Evolutionary conservation across 176 grass and related monocot genomes (phyloP).

Genomic region (Musa schizocarpa): DNA sequence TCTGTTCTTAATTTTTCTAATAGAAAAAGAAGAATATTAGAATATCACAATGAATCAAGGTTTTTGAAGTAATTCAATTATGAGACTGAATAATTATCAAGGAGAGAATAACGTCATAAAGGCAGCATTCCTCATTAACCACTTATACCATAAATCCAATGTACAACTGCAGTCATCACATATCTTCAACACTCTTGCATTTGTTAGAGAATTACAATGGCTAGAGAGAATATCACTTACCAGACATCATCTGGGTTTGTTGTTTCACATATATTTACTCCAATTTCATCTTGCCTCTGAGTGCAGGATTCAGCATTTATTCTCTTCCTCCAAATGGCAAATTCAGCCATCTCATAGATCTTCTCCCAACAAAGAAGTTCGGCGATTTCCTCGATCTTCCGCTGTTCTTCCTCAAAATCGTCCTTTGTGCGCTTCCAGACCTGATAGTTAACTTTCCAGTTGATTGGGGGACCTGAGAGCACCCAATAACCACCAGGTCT

Average conservation of each 20-base stretch:
- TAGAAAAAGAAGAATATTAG: too few relatives aligned
- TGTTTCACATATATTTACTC: conserved; percentile 31
- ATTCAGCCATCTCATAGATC: conserved; percentile 55
- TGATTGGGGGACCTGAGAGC: conserved; percentile 84
- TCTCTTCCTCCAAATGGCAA: conserved; percentile 73
- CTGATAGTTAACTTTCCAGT: conserved; percentile 50
- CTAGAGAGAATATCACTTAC: conserved; percentile 23
- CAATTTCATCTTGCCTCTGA: conserved; percentile 16
- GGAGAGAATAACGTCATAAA: too few relatives aligned
- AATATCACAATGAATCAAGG: too few relatives aligned
- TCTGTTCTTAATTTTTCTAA: too few relatives aligned
- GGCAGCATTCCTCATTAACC: too few relatives aligned
- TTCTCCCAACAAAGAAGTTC: conserved; percentile 86
- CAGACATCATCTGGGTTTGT: conserved; percentile 60
- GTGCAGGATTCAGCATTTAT: conserved; percentile 34
- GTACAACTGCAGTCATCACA: background rate
- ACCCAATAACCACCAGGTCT: conserved; percentile 85
- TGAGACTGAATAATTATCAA: too few relatives aligned
- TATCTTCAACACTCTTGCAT: background rate
- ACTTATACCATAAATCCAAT: background rate
- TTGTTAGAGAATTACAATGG: background rate
- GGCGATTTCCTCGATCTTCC: conserved; percentile 57
- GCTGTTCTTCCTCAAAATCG: conserved; percentile 63
- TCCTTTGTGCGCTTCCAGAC: conserved; percentile 59
- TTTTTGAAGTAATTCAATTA: too few relatives aligned